Evolutionary conservation across 179 eudicot genomes (phyloP).

Genomic region (Silene noctiflora): DNA sequence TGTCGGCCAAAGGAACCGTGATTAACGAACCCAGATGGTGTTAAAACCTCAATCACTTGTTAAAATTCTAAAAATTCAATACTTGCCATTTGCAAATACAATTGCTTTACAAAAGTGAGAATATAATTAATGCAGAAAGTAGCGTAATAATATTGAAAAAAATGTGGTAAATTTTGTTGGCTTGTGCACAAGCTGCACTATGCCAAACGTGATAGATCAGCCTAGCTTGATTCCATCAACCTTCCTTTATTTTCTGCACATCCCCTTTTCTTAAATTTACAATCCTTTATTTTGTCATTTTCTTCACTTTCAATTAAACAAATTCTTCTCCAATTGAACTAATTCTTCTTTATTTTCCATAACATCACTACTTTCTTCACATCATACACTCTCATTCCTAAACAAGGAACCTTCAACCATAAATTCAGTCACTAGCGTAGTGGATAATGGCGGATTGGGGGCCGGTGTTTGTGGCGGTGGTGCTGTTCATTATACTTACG

Average conservation of each 20-base stretch:
- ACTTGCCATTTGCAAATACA: too few relatives aligned
- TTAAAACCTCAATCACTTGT: too few relatives aligned
- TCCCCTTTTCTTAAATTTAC: slow-evolving; percentile 24
- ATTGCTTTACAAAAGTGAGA: not conserved
- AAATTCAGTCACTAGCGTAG: too few relatives aligned
- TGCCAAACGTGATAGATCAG: slow-evolving; percentile 31
- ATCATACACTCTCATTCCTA: not conserved
- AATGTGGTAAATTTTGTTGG: slow-evolving; percentile 12
- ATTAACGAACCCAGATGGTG: too few relatives aligned
- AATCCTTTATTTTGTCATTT: slow-evolving; percentile 17
- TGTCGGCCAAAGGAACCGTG: too few relatives aligned
- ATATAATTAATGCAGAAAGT: not conserved
- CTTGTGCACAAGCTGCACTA: slow-evolving; percentile 8
- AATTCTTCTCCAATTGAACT: slow-evolving; percentile 17
- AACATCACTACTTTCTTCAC: slow-evolving; percentile 5
- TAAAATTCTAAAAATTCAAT: too few relatives aligned
- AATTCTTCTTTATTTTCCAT: slow-evolving; percentile 22
- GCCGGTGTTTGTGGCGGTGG: slow-evolving; percentile 71
- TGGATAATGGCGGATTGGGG: slow-evolving; percentile 84
- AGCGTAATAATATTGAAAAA: too few relatives aligned
- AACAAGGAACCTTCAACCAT: not conserved
- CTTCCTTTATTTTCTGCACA: not conserved
- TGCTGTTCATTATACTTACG: slow-evolving; percentile 55
- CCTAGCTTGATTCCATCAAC: slow-evolving; percentile 28
- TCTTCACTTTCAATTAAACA: slow-evolving; percentile 14